Conservation (phyloP, 345 rosid species). For the Gossypium ekmanianum region DNA sequence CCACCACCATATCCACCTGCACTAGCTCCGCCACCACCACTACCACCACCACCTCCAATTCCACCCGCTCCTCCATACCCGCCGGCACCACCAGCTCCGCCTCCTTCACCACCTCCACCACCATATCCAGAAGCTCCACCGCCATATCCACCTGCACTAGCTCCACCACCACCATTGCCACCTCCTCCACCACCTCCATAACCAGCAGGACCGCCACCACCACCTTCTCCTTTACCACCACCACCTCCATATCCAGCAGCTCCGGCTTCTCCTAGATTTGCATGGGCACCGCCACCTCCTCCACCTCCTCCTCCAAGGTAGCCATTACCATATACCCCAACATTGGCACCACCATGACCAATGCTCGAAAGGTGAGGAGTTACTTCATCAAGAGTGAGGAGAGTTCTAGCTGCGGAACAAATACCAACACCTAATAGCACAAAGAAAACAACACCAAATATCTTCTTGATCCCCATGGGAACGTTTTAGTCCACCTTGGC, state of each 20-base stretch:
- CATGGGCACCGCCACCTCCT: conserved; percentile 17
- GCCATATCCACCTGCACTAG: conserved; percentile 11
- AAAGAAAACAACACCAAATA: conserved; percentile 23
- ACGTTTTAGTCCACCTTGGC: conserved; percentile 6
- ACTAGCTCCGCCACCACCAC: background rate
- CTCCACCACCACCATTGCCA: conserved; percentile 22
- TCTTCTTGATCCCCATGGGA: conserved; percentile 27
- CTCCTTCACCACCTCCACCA: conserved; percentile 15
- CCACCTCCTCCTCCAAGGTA: conserved; percentile 12
- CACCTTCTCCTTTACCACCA: conserved; percentile 9
- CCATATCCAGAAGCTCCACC: conserved; percentile 18
- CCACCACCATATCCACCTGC: conserved; percentile 15
- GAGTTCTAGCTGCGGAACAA: conserved; percentile 38
- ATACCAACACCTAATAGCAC: conserved; percentile 34
- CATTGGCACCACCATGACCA: conserved; percentile 8
- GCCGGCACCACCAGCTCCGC: conserved; percentile 21
- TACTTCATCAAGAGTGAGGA: conserved; percentile 31
- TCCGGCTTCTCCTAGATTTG: conserved; percentile 13
- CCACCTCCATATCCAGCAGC: conserved; percentile 31
- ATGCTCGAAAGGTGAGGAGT: conserved; percentile 11
- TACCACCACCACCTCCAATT: background rate
- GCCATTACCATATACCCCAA: conserved; percentile 6
- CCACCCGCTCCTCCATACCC: conserved; percentile 15
- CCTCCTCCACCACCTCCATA: conserved; percentile 21
- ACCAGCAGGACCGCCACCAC: background rate